Percentiles rank a stretch among this genome's conserved stretches.
Conservation (phyloP, 2,329 filamentous ascomycete species). For the Claviceps pazoutovae region DNA sequence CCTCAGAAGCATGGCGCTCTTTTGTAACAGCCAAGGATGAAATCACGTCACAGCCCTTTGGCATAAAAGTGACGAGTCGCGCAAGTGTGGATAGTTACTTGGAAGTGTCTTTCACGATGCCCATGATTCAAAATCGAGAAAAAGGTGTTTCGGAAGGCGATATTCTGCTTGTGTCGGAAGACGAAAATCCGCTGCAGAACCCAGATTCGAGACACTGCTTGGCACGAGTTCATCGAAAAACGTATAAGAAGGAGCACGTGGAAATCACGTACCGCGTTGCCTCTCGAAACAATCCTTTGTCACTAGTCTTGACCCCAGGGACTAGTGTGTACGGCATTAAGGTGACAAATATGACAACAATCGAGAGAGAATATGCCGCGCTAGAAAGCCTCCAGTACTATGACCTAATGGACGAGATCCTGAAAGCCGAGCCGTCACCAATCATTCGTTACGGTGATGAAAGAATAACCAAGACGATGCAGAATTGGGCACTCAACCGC, state of each 20-base stretch:
- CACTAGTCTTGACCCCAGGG: slow-evolving; percentile 52
- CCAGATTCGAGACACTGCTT: slow-evolving; percentile 64
- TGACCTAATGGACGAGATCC: slow-evolving; percentile 84
- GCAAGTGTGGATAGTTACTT: slow-evolving; percentile 86
- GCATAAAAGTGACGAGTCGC: slow-evolving; percentile 75
- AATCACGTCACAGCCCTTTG: slow-evolving; percentile 63
- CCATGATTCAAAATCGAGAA: slow-evolving; percentile 55
- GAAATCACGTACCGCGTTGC: slow-evolving; percentile 81
- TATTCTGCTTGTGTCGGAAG: slow-evolving; percentile 71
- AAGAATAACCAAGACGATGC: slow-evolving; percentile 52
- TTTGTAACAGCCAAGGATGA: slow-evolving; percentile 87
- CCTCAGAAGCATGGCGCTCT: slow-evolving; percentile 90
- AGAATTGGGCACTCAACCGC: slow-evolving; percentile 70
- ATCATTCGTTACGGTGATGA: slow-evolving; percentile 69
- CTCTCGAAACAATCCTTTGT: slow-evolving; percentile 47
- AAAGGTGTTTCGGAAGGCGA: slow-evolving; percentile 69
- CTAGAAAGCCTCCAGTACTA: slow-evolving; percentile 87
- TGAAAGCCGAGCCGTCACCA: slow-evolving; percentile 78
- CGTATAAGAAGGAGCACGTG: slow-evolving; percentile 64
- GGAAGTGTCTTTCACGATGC: slow-evolving; percentile 77
- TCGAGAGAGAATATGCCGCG: slow-evolving; percentile 90
- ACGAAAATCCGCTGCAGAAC: slow-evolving; percentile 53
- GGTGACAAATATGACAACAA: slow-evolving; percentile 82
- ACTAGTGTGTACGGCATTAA: slow-evolving; percentile 61
- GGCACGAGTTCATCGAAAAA: slow-evolving; percentile 67